Conservation (phyloP, 805 yeast genomes). For the Starmerella floris region DNA sequence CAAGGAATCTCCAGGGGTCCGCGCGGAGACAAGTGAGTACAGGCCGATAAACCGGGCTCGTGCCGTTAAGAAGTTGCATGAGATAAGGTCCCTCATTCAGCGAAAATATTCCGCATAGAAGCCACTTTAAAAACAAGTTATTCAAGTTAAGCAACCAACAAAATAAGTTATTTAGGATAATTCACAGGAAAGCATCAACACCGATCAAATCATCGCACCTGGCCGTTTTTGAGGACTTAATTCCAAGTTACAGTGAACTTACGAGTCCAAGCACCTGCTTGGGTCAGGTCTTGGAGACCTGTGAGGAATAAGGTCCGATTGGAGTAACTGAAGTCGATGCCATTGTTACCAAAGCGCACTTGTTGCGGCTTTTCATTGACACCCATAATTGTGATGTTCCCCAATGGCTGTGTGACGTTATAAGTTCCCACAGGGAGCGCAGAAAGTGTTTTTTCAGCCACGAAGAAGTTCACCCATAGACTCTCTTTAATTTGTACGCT, state of each 20-base stretch:
- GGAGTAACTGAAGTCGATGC: neutral
- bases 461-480: neutral
- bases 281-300: neutral
- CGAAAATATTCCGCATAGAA: too few relatives aligned
- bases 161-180: too few relatives aligned
- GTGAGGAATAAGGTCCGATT: neutral
- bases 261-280: neutral
- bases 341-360: neutral
- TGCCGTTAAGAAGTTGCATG: too few relatives aligned
- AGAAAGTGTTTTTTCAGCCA: neutral
- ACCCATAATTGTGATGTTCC: constrained; percentile 1
- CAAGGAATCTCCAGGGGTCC: too few relatives aligned
- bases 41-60: too few relatives aligned
- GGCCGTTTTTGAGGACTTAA: too few relatives aligned
- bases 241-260: neutral
- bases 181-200: too few relatives aligned
- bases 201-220: too few relatives aligned
- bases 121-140: too few relatives aligned
- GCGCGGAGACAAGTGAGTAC: too few relatives aligned
- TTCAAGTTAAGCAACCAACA: too few relatives aligned
- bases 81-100: too few relatives aligned
- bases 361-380: neutral
- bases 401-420: neutral
- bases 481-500: neutral
- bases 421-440: neutral